These are phyloP conservation scores for Auxenochlorella pyrenoidosa DNA, from an alignment of 139 green algal genomes.

Conservation along the genomic window DNA sequence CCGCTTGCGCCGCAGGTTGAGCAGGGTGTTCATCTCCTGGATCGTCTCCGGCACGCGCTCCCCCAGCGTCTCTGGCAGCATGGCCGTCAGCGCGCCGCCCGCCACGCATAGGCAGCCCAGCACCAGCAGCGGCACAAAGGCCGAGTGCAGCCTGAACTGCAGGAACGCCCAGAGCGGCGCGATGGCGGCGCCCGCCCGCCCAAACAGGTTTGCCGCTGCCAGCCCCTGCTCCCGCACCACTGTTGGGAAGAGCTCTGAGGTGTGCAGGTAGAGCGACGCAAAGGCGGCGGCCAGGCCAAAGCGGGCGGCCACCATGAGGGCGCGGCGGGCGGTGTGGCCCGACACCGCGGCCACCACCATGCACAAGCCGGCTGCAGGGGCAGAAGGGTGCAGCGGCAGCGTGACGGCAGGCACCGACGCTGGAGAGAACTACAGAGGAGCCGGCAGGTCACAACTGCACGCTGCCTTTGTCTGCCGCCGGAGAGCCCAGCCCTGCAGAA, in stretches of 20 bases:
- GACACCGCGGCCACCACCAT: constrained; percentile 26
- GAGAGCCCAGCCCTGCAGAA: too few relatives aligned
- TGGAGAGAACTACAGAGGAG: too few relatives aligned
- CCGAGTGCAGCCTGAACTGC: constrained; percentile 1
- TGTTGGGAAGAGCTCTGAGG: constrained; percentile 38
- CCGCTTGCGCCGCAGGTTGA: constrained; percentile 1
- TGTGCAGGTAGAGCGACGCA: constrained; percentile 27
- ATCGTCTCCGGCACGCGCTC: constrained; percentile 27
- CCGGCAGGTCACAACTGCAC: not conserved
- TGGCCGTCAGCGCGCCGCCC: constrained; percentile 5
- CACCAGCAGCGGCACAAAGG: constrained; percentile 34
- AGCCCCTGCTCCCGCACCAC: constrained; percentile 41
- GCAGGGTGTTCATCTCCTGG: constrained; percentile 32
- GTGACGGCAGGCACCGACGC: too few relatives aligned
- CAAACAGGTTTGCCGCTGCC: not conserved
- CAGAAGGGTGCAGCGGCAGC: too few relatives aligned
- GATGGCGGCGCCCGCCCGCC: not conserved
- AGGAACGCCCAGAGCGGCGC: constrained; percentile 41
- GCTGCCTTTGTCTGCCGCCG: too few relatives aligned
- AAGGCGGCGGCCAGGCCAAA: constrained; percentile 43
- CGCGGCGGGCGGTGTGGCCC: not conserved
- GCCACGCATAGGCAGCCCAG: constrained; percentile 32
- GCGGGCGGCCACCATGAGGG: constrained; percentile 40
- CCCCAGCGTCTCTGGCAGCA: constrained; percentile 43
- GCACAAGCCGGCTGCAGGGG: constrained; percentile 25